phyloP scores from a whole-genome alignment of 257 asterid species.

The Linderniella brevidens region DNA sequence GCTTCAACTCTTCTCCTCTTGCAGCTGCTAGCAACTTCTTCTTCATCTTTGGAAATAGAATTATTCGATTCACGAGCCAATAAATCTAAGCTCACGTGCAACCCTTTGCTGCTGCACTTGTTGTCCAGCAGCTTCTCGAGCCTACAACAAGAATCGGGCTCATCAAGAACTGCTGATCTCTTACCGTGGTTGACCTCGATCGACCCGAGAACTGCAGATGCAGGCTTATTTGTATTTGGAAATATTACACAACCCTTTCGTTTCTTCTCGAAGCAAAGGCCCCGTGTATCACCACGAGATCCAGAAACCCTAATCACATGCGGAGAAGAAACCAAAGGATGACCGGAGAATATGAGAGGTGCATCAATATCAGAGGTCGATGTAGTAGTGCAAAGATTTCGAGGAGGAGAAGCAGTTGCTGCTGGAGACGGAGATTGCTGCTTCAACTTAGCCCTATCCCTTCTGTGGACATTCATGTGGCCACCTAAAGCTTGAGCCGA shows the following conservation, averaged over 20 bases:
- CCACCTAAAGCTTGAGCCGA: constrained; percentile 98
- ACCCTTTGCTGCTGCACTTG: constrained; percentile 14
- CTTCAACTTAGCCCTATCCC: constrained; percentile 86
- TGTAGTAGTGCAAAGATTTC: constrained; percentile 18
- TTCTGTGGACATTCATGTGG: constrained; percentile 85
- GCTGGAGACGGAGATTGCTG: constrained; percentile 17
- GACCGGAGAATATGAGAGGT: constrained; percentile 16
- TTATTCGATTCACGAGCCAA: constrained; percentile 13
- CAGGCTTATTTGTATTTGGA: too few species aligned
- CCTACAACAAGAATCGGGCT: too few species aligned
- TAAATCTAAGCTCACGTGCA: constrained; percentile 7
- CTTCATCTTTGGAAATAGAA: constrained; percentile 19
- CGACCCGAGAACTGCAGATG: too few species aligned
- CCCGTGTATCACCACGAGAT: too few species aligned
- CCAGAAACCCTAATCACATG: constrained; percentile 7
- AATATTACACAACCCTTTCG: too few species aligned
- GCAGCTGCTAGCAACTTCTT: constrained; percentile 16
- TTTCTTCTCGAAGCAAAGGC: too few species aligned
- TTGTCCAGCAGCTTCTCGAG: constrained; percentile 12
- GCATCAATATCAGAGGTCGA: constrained; percentile 7
- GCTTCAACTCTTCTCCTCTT: constrained; percentile 45
- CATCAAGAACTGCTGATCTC: too few species aligned
- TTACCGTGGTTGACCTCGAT: too few species aligned
- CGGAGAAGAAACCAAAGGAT: constrained; percentile 8
- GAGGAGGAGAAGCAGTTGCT: constrained; percentile 33